Base-by-base conservation (phyloP, 164 flowering plant genomes). In the Chloranthus sessilifolius region DNA sequence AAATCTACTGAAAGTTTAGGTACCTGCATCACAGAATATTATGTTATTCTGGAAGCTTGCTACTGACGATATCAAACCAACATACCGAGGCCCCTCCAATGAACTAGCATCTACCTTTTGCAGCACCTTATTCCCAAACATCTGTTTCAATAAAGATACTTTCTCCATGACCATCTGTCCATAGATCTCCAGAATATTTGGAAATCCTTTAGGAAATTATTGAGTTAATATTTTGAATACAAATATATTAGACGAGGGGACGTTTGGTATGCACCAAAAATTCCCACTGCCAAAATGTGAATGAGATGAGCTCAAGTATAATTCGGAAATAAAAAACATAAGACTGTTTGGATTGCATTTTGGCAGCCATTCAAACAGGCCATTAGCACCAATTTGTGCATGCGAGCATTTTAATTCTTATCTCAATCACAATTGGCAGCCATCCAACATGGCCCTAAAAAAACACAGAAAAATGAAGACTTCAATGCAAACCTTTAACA, bases 1-100 rank as follows among this genome's bases (percentile, higher is more conserved):
- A 56, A 57, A n/a, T n/a, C n/a, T n/a, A n/a, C n/a, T n/a, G n/a
- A n/a, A n/a, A n/a, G 37, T 2, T 27, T 24, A 27, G 11, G 39
- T 75, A 94, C 99, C 95, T 60, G 72, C 57, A 60, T 86, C 96
- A 63, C 82, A 87, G 46, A 81, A 58, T 34, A 87, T 17, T 46
- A 78, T 30, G 38, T 69, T 42, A 36, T 78, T 56, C 55, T 67
- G 60, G 45, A 62, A 62, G 24, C 69, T 60, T 30, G 78, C 74
- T 5, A 78, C 33, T 37, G 92, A 81, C 30, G 99, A 89, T 52
- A 85, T 53, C 33, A 84, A 67, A 53, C 65, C 66, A 56, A 70
- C 69, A 67, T 62, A 55, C 30, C 64, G 67, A 40, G 66, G 47
- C 31, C 64, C 72, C 17, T 67, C 71, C 12, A 43, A 28, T 4